Base-by-base conservation (phyloP, 1,284 basidiomycete species). In the Fomes fomentarius region DNA sequence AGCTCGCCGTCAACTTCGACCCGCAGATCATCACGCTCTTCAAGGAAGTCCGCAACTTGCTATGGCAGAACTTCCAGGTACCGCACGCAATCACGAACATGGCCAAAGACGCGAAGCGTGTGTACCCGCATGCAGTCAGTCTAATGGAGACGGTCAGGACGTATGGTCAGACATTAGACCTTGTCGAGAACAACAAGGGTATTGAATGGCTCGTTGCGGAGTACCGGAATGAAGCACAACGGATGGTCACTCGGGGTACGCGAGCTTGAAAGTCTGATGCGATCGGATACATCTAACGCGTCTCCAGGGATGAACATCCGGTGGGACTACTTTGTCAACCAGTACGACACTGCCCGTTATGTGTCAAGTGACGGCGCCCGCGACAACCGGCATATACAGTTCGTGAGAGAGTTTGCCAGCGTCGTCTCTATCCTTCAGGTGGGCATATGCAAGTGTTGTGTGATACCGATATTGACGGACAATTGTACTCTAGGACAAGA, bases 91-190 rank as follows among this genome's bases (percentile, higher is more conserved):
- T 94, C 64, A 91, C 88, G 64, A 98, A 96, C 69, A 90, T 97
- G 79, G 96, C 97, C 38, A 98, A 97, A 75, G 96, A 99, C 65
- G 96, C 96, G 59, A 98, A 98, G 77, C 80, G 95, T 62, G 94
- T 99, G 43, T 98, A 99, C 69, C 96, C 96, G 0, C 94, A 98
- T 76, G 97, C 97, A 2, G 96, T 98, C 57, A 96, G 93, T 68
- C 75, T 99, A 71, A 98, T 98, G 95, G 96, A 99, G 78, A 96
- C 95, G 0, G 94, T 98, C 12, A 79, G 96, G 66, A 98, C 94
- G 21, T 98, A 98, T 73, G 92, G 92, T 15, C 96, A 98, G 77
- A 97, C 94, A 0, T 75, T 96, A 67, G 92, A 93, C 64, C 75
- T 97, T 63, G 88, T 98, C 62, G 90, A 96, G 67, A 81, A 82